Evolutionary conservation across 2,329 filamentous ascomycete genomes (phyloP).

Genomic region (Stagonosporopsis chrysanthemi): DNA sequence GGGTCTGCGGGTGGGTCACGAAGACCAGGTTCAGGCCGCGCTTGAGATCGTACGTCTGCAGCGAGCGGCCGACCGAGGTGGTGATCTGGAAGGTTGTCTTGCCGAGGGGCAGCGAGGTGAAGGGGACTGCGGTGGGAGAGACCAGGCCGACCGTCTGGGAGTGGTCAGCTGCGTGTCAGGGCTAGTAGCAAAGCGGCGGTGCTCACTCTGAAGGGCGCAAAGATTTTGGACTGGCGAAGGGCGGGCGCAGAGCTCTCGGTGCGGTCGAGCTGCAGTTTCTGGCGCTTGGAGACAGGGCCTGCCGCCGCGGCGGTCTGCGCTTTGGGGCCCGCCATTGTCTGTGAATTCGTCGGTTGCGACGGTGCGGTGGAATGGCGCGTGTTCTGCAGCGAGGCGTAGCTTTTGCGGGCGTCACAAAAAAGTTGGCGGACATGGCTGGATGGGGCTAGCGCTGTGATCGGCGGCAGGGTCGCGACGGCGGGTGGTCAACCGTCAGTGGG

Average conservation of each 20-base stretch:
- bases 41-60: conserved; percentile 96
- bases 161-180: conserved; percentile 14
- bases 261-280: conserved; percentile 37
- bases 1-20: conserved; percentile 88
- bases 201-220: conserved; percentile 88
- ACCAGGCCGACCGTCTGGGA: conserved; percentile 87
- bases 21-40: conserved; percentile 92
- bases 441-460: conserved; percentile 30
- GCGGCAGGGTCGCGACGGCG: no score
- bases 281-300: conserved; percentile 73
- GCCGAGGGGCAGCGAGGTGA: conserved; percentile 85
- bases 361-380: conserved; percentile 1
- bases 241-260: conserved; percentile 53
- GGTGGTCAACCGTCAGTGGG: no score
- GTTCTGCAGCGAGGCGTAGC: neutral
- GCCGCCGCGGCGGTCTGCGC: conserved; percentile 53
- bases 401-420: conserved; percentile 1
- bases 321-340: conserved; percentile 57
- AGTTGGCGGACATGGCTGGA: conserved; percentile 27
- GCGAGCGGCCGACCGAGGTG: conserved; percentile 85
- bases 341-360: neutral
- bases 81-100: conserved; percentile 98
- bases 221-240: conserved; percentile 73
- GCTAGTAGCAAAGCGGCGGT: neutral
- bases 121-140: conserved; percentile 87